Evolutionary conservation across 768 basidiomycete genomes (phyloP).

Genomic region (Mycena latifolia): DNA sequence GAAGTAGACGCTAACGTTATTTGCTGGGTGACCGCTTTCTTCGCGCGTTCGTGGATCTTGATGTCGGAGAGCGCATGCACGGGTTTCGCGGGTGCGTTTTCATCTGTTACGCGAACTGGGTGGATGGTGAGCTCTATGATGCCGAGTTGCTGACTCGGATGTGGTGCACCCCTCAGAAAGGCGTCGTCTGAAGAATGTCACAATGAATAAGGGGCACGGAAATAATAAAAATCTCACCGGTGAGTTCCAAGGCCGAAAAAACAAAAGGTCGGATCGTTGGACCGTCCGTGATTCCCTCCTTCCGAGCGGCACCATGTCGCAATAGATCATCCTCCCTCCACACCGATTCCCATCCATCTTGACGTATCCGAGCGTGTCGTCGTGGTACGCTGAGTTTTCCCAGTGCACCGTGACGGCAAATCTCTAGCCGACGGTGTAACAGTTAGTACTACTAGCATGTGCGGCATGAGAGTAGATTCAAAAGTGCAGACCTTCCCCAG

Average conservation of each 20-base stretch:
- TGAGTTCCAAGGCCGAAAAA: conserved; percentile 19
- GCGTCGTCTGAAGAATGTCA: conserved; percentile 11
- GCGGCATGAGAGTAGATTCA: background rate
- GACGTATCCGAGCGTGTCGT: background rate
- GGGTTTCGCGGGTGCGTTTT: background rate
- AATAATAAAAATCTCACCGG: conserved; percentile 9
- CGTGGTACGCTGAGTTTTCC: background rate
- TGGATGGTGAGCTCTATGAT: conserved; percentile 13
- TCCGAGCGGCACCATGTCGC: background rate
- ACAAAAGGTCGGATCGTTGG: conserved; percentile 21
- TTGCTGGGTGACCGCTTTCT: conserved; percentile 33
- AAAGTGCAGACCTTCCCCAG: conserved; percentile 36
- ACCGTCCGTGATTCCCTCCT: background rate
- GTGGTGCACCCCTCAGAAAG: conserved; percentile 5
- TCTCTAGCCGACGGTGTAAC: conserved; percentile 5
- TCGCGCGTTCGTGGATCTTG: conserved; percentile 30
- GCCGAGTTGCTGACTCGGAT: conserved; percentile 16
- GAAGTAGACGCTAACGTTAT: conserved; percentile 20
- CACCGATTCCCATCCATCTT: conserved; percentile 19
- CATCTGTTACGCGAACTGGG: background rate
- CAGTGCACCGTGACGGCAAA: conserved; percentile 29
- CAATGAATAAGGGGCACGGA: background rate
- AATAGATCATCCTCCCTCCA: conserved; percentile 2
- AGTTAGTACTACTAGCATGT: background rate
- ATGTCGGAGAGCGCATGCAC: background rate